Base-by-base conservation (phyloP, 2,329 filamentous ascomycete species). In the Penicillium sp. region DNA sequence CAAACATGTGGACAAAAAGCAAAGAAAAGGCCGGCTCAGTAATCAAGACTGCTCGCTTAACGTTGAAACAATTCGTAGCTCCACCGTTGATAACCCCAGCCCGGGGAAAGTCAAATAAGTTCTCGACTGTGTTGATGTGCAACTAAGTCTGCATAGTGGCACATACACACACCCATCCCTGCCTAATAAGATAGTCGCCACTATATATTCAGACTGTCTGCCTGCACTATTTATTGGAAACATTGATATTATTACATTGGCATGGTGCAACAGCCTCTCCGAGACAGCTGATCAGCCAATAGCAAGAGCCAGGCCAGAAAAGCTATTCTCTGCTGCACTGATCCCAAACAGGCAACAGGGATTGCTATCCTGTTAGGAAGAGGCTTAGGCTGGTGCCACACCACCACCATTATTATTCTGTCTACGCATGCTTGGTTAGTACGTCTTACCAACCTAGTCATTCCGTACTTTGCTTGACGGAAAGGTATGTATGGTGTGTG, bases 111-210 rank as follows among this genome's bases (percentile, higher is more conserved):
- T 18, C 9, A 20, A 21, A 40, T 24, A 6, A 33, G 38, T 21
- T 23, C 30, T 48, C 40, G 33, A 55, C 30, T 48, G 45, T 35
- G 52, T 48, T 48, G 45, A 55, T 55, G 38, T 48, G 45, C 43
- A 48, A 38, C 30, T 33, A 55, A 55, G 52, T n/a, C n/a, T n/a
- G n/a, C n/a, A n/a, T n/a, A n/a, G n/a, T n/a, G n/a, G n/a, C n/a
- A n/a, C n/a, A n/a, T n/a, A n/a, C n/a, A n/a, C n/a, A 51, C 38
- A 16, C 12, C 24, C 50, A 45, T 45, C 35, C n/a, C 35, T 40
- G 35, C 35, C 35, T 40, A 20, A 42, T 23, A 43, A 23, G 40
- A 43, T 42, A 42, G 6, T 5, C 40, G 21, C 5, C 3, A 21
- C 40, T 43, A 35, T 35, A 43, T 43, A 43, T 21, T 43, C 12